Conservation (phyloP, 2,329 filamentous ascomycete species). For the Fusarium penzigii region DNA sequence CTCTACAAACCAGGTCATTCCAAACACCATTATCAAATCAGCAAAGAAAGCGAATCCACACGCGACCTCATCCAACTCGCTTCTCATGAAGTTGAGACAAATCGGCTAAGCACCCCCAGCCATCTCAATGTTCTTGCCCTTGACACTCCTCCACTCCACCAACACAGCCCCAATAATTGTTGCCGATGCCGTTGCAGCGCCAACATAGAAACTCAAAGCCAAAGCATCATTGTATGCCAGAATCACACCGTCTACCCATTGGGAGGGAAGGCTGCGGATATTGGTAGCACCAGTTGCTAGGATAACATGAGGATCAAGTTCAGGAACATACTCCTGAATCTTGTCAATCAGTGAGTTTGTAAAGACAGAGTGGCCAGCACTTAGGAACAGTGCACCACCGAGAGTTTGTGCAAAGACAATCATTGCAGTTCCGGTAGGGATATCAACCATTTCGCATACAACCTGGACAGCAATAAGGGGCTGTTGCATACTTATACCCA, state of each 20-base stretch:
- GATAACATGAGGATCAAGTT: constrained; percentile 34
- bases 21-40: too few species aligned
- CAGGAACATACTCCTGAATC: constrained; percentile 37
- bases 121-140: constrained; percentile 50
- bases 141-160: constrained; percentile 58
- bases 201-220: constrained; percentile 43
- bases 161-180: constrained; percentile 44
- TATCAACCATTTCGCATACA: constrained; percentile 30
- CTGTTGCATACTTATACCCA: constrained; percentile 47
- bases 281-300: constrained; percentile 40
- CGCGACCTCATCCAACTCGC: too few species aligned
- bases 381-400: constrained; percentile 48
- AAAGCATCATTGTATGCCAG: constrained; percentile 47
- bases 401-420: constrained; percentile 38
- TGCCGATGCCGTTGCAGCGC: constrained; percentile 45
- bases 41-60: too few species aligned
- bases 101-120: constrained; percentile 22
- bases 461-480: constrained; percentile 47
- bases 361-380: constrained; percentile 51
- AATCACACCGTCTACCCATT: constrained; percentile 36
- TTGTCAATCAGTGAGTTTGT: constrained; percentile 46
- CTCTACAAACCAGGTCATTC: too few species aligned
- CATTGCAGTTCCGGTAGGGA: constrained; percentile 40
- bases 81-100: too few species aligned
- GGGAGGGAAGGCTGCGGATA: constrained; percentile 32